Evolutionary conservation across 306 rosid genomes (phyloP), one percentile per base, ranked within the genome.

Genomic region (Pterocarpus santalinus): DNA sequence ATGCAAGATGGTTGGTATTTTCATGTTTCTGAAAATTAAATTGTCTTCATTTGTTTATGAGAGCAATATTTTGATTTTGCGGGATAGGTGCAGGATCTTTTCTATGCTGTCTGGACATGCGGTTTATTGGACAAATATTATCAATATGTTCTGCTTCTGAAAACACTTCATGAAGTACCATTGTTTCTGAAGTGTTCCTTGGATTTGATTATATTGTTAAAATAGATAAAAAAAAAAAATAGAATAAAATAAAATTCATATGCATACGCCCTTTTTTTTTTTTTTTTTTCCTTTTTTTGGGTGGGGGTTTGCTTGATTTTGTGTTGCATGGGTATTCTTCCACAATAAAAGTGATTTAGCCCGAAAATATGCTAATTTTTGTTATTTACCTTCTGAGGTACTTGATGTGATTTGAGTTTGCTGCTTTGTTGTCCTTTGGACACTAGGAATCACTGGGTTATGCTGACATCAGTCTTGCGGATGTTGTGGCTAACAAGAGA

Each of bases 381-480:
- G 8, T 13, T 28, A 5, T 36, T 70, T 11, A 12, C 41, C 47
- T 32, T 77, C 15, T 22, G 16, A 8, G 65, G 46, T 53, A 44
- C 12, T 49, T 63, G 14, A 28, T 51, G 33, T 78, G 62, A 73
- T 55, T 61, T 22, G 52, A 9, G 39, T 46, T 76, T 13, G 10
- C 28, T 76, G 1, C 38, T 28, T 6, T 44, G 14, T 38, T 51
- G 28, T 10, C 36, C 11, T 83, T 60, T 75, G 0, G 30, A n/a
- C 28, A 1, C 22, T 73, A 95, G 97, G 99, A 95, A 82, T 72
- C 90, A 14, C 83, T 95, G 86, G 99, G 99, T 38, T 95, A 95
- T 14, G 81, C 80, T 0, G 90, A 91, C 66, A 91, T 91, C 63
- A 68, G 43, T 89, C 97, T 95, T 52, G 75, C 86, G 0, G 97